These are phyloP conservation scores for Oryza rufipogon DNA, from an alignment of 176 grass and related monocot species.

Conservation along the genomic window DNA sequence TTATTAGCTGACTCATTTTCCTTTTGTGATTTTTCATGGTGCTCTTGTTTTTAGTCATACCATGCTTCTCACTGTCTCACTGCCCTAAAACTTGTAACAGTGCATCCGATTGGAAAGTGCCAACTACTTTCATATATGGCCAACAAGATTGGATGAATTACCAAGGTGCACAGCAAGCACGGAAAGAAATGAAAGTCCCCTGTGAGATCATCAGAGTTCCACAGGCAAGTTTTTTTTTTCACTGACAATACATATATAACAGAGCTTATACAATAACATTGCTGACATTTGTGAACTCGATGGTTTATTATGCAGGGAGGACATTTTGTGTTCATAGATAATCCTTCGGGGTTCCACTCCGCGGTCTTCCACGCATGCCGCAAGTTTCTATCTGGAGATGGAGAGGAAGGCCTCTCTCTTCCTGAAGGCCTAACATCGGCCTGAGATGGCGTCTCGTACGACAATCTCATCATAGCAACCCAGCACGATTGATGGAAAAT, in stretches of 20 bases:
- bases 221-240: conserved; percentile 54
- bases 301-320: conserved; percentile 57
- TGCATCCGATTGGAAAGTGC: conserved; percentile 90
- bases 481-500: conserved; percentile 1
- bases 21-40: background rate
- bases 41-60: background rate
- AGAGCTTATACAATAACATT: background rate
- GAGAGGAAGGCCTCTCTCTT: conserved; percentile 53
- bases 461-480: background rate
- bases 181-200: conserved; percentile 90
- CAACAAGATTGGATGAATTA: conserved; percentile 97
- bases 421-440: conserved; percentile 67
- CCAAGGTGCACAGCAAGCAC: conserved; percentile 82
- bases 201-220: conserved; percentile 96
- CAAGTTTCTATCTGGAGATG: conserved; percentile 59
- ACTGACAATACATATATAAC: background rate
- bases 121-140: conserved; percentile 97
- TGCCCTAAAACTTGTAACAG: conserved; percentile 44
- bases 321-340: conserved; percentile 98
- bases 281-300: background rate
- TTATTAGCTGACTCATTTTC: background rate
- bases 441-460: conserved; percentile 25
- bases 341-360: conserved; percentile 79
- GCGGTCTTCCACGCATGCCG: conserved; percentile 75
- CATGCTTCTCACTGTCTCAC: conserved; percentile 6